These are phyloP conservation scores for Fusarium heterosporum DNA, from an alignment of 2,329 filamentous ascomycete species.

Conservation along the genomic window DNA sequence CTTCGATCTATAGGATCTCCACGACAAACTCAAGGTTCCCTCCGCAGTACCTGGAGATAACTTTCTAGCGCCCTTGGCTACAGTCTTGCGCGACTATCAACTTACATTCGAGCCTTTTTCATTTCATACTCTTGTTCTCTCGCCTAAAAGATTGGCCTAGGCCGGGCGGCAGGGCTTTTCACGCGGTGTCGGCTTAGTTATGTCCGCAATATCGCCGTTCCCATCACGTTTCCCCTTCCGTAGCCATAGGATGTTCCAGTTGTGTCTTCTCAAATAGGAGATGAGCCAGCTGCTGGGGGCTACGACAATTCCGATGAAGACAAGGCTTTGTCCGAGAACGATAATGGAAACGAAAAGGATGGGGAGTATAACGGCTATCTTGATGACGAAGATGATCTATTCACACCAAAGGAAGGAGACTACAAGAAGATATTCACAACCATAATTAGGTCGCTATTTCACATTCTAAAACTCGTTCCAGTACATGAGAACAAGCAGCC, in stretches of 20 bases:
- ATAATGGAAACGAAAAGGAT: not conserved
- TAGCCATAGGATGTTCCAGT: slow-evolving; percentile 15
- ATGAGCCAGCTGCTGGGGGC: not conserved
- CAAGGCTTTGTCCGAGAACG: not conserved
- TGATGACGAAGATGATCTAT: slow-evolving; percentile 1
- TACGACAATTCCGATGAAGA: not conserved
- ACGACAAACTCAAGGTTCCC: slow-evolving; percentile 9
- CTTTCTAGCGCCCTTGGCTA: slow-evolving; percentile 4
- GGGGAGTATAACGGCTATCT: not conserved
- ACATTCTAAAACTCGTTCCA: slow-evolving; percentile 3
- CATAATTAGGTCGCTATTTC: slow-evolving; percentile 4
- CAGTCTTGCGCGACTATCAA: slow-evolving; percentile 17
- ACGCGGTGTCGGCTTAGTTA: slow-evolving; percentile 4
- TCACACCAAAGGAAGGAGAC: slow-evolving; percentile 1
- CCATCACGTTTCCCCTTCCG: slow-evolving; percentile 12
- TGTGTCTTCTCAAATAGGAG: not conserved
- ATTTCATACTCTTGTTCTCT: slow-evolving; percentile 7
- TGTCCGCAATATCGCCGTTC: slow-evolving; percentile 7
- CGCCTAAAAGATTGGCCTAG: slow-evolving; percentile 2
- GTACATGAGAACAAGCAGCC: slow-evolving; percentile 6
- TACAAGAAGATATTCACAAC: slow-evolving; percentile 2
- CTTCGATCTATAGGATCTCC: slow-evolving; percentile 11
- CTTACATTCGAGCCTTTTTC: slow-evolving; percentile 14
- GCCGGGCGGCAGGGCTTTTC: slow-evolving; percentile 7
- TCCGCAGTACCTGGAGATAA: not conserved